Evolutionary conservation across 176 grass and related monocot genomes (phyloP), one percentile per base, ranked within the genome.

Genomic region (Hyparrhenia diplandra): DNA sequence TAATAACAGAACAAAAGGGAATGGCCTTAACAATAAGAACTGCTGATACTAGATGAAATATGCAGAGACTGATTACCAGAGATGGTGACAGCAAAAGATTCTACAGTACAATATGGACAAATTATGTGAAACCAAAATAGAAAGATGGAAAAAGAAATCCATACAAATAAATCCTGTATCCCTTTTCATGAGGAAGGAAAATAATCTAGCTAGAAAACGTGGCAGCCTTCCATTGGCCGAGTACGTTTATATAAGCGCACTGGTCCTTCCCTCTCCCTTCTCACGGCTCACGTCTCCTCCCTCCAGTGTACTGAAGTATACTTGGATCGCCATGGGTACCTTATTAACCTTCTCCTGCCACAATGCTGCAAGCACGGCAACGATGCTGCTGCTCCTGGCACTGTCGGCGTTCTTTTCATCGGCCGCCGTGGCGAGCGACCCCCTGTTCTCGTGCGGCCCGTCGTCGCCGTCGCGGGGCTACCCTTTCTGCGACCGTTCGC

Each of bases 391-490:
- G 4, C 27, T 14, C 11, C 17, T 29, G 12, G 0, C 14, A 17
- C 0, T 10, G 20, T 18, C 8, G n/a, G n/a, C n/a, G 37, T 40
- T 49, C 10, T 2, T 17, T 1, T 10, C 70, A n/a, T 18, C 24
- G 16, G 2, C 5, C 37, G 7, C 4, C 37, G 1, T 4, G 42
- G 43, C 64, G 43, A 17, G 36, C 1, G 78, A 20, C 77, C 94
- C 88, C 1, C 39, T 61, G 43, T 95, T 88, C 85, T 87, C 90
- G 20, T 92, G 93, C 35, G 87, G 88, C 35, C 67, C 65, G 0
- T 31, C 47, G 1, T 67, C 77, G 0, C 45, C 31, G n/a, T 13
- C 63, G 28, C 39, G 27, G 0, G 30, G 35, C 1, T 29, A 57
- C 28, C 40, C 79, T 10, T 97, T 94, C 80, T 97, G 91, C 74